phyloP scores from a whole-genome alignment of 176 grass and related monocot species.

The Juncus effusus region DNA sequence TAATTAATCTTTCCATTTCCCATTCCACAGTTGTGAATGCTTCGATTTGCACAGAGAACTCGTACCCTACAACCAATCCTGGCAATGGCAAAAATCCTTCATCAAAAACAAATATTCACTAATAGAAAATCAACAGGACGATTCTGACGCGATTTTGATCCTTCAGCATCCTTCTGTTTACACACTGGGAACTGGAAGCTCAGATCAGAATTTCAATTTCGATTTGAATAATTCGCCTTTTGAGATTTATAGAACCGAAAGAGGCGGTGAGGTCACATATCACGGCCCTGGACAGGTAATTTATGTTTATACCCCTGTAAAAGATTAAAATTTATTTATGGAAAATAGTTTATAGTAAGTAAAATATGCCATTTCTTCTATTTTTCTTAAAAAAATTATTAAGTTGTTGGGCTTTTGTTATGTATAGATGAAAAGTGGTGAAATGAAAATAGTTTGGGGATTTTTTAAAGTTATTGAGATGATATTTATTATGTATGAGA shows the following conservation, averaged over 20 bases:
- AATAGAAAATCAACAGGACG: conserved; percentile 34
- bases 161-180: conserved; percentile 73
- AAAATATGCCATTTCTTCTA: too few relatives aligned
- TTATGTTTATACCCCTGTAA: background rate
- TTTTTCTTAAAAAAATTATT: too few relatives aligned
- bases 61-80: conserved; percentile 37
- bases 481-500: too few relatives aligned
- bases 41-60: conserved; percentile 20
- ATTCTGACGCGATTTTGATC: conserved; percentile 44
- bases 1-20: background rate
- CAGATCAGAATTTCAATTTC: conserved; percentile 55
- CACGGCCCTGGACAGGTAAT: conserved; percentile 88
- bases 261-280: conserved; percentile 87
- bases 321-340: too few relatives aligned
- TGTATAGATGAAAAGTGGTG: too few relatives aligned
- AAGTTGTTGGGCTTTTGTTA: too few relatives aligned
- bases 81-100: conserved; percentile 59
- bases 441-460: too few relatives aligned
- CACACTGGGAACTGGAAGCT: conserved; percentile 50
- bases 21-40: conserved; percentile 19
- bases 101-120: conserved; percentile 44
- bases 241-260: conserved; percentile 53
- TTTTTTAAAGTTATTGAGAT: too few relatives aligned
- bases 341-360: too few relatives aligned
- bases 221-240: conserved; percentile 51